These are phyloP conservation scores for Fragaria vesca DNA, from an alignment of 306 rosid genomes.

Conservation along the genomic window DNA sequence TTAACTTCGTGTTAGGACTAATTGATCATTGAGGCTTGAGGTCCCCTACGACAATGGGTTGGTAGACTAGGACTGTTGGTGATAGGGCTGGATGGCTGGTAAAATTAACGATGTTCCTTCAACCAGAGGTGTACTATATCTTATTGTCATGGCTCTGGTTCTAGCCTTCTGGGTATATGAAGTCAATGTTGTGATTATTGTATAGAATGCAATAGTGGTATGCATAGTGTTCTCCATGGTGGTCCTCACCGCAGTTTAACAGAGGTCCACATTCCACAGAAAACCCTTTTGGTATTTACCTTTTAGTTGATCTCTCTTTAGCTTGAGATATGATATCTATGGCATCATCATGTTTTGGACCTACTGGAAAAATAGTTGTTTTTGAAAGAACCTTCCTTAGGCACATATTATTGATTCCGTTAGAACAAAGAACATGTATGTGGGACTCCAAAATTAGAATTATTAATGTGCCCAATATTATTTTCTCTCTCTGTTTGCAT, in stretches of 20 bases:
- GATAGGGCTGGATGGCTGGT: neutral
- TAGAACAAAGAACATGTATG: conserved; percentile 2
- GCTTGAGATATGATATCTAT: conserved; percentile 22
- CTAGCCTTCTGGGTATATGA: conserved; percentile 10
- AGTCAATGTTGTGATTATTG: conserved; percentile 32
- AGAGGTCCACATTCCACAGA: conserved; percentile 22
- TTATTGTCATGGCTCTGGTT: conserved; percentile 18
- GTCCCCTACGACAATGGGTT: neutral
- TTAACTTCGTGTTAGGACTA: neutral
- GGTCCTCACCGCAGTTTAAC: conserved; percentile 18
- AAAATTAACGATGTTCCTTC: conserved; percentile 3
- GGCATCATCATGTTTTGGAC: conserved; percentile 25
- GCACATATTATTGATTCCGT: conserved; percentile 17
- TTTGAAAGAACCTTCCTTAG: conserved; percentile 16
- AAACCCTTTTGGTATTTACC: conserved; percentile 12
- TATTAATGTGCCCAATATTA: neutral
- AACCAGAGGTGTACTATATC: neutral
- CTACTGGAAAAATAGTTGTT: conserved; percentile 24
- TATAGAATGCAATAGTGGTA: conserved; percentile 11
- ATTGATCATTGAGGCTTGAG: neutral
- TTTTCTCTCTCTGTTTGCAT: conserved; percentile 16
- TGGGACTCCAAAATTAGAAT: neutral
- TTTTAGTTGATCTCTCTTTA: conserved; percentile 14
- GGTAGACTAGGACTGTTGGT: neutral
- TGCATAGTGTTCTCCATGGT: conserved; percentile 4